Evolutionary conservation across 768 basidiomycete genomes (phyloP).

Genomic region (Saitozyma podzolica): DNA sequence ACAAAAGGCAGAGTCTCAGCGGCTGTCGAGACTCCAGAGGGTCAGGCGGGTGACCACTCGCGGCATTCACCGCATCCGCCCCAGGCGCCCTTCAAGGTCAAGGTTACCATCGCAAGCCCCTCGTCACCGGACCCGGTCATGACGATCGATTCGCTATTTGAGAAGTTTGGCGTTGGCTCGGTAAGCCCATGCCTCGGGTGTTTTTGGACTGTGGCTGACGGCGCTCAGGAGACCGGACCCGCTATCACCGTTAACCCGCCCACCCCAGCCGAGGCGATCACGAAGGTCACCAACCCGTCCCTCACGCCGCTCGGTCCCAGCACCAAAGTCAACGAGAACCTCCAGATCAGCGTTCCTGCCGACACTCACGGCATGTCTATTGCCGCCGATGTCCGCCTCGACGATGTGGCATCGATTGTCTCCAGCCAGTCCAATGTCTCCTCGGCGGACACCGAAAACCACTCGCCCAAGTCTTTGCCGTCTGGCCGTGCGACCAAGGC

Average conservation of each 20-base stretch:
- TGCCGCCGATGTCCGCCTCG: background rate
- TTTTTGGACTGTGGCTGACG: background rate
- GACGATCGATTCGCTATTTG: slow-evolving; percentile 36
- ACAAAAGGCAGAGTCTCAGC: background rate
- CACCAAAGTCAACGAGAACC: background rate
- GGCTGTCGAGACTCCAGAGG: too few relatives aligned
- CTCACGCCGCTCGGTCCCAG: background rate
- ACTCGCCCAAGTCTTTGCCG: background rate
- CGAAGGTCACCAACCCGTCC: slow-evolving; percentile 11
- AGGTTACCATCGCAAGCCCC: background rate
- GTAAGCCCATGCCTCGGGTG: slow-evolving; percentile 9
- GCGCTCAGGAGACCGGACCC: slow-evolving; percentile 1
- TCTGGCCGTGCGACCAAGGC: background rate
- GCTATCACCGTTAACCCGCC: slow-evolving; percentile 13
- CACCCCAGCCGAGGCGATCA: slow-evolving; percentile 1
- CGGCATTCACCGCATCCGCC: background rate
- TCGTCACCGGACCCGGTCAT: slow-evolving; percentile 12
- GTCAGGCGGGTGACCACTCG: too few relatives aligned
- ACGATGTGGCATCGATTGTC: background rate
- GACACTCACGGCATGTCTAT: background rate
- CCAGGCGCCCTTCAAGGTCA: background rate
- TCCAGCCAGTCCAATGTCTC: slow-evolving; percentile 2
- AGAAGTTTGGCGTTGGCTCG: slow-evolving; percentile 23
- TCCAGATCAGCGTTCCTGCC: background rate
- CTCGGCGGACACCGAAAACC: background rate